Conservation (phyloP, 129 eudicot species). For the Centrapalus pauciflorus region DNA sequence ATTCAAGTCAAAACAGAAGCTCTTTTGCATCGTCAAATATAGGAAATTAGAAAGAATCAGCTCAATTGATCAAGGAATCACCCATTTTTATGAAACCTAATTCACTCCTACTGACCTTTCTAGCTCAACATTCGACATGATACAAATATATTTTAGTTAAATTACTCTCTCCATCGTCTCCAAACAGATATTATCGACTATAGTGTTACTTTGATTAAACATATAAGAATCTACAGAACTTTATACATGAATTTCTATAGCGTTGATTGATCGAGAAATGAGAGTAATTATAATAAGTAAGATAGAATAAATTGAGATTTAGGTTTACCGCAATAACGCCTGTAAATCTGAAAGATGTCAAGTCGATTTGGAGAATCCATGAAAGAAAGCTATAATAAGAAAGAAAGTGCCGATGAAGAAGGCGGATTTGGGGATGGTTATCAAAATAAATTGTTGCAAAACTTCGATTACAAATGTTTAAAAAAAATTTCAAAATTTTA, state of each 20-base stretch:
- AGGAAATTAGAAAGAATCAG: neutral
- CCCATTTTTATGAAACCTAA: neutral
- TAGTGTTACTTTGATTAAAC: neutral
- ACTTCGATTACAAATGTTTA: too few relatives aligned
- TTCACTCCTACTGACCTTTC: neutral
- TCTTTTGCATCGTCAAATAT: neutral
- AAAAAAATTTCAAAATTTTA: too few relatives aligned
- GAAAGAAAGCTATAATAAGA: neutral
- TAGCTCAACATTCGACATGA: neutral
- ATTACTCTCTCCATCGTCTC: neutral
- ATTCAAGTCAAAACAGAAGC: neutral
- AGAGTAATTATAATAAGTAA: neutral
- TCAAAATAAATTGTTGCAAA: too few relatives aligned
- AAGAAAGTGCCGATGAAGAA: neutral
- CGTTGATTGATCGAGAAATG: neutral
- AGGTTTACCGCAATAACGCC: conserved; percentile 45
- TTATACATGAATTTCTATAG: neutral
- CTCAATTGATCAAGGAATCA: neutral
- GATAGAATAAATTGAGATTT: neutral
- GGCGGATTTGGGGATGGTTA: too few relatives aligned
- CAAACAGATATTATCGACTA: neutral
- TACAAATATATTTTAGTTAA: neutral
- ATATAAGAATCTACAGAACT: neutral
- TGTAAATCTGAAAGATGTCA: conserved; percentile 50
- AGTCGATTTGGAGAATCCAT: conserved; percentile 40